A percentile compares a stretch with the other conserved stretches of the same genome.
Conservation (phyloP, 495 filamentous ascomycete genomes). For the Sporormia fimetaria region DNA sequence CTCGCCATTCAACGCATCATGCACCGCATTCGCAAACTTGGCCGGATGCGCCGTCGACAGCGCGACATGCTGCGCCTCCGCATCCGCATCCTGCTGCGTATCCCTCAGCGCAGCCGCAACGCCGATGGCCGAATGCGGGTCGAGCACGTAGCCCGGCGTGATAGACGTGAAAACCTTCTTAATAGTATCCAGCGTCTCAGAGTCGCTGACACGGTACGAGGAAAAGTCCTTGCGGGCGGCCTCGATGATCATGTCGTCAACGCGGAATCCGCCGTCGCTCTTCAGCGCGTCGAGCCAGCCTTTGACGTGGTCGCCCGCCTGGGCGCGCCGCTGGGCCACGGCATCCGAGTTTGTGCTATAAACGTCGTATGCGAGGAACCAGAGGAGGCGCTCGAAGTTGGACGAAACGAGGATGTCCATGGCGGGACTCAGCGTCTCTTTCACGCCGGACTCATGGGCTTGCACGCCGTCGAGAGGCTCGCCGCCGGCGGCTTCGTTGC, state of each 20-base stretch:
- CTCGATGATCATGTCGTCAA: slow-evolving; percentile 54
- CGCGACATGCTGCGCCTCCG: slow-evolving; percentile 53
- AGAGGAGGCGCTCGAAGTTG: slow-evolving; percentile 95
- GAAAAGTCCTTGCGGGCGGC: slow-evolving; percentile 58
- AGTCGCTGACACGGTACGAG: slow-evolving; percentile 71
- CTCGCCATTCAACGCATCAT: slow-evolving; percentile 56
- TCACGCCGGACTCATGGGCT: slow-evolving; percentile 58
- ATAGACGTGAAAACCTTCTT: slow-evolving; percentile 44
- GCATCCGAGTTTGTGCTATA: slow-evolving; percentile 27
- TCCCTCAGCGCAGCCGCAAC: slow-evolving; percentile 60
- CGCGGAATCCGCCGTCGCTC: slow-evolving; percentile 64
- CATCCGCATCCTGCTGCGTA: slow-evolving; percentile 38
- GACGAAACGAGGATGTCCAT: slow-evolving; percentile 95
- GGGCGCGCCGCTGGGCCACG: slow-evolving; percentile 33
- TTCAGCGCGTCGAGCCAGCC: slow-evolving; percentile 69
- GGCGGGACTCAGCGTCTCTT: slow-evolving; percentile 78
- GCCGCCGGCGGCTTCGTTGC: slow-evolving; percentile 44
- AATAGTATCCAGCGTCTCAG: slow-evolving; percentile 66
- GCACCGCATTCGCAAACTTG: slow-evolving; percentile 76
- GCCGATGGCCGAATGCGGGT: slow-evolving; percentile 85
- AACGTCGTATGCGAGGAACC: slow-evolving; percentile 70
- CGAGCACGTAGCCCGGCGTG: slow-evolving; percentile 59
- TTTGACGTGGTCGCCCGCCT: slow-evolving; percentile 50
- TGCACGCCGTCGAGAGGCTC: slow-evolving; percentile 50
- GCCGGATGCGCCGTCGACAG: slow-evolving; percentile 89